Percentiles rank a stretch among this genome's conserved stretches.
Evolutionary conservation across 208 protist species (phyloP).

Genomic region (Crithidia sp.): DNA sequence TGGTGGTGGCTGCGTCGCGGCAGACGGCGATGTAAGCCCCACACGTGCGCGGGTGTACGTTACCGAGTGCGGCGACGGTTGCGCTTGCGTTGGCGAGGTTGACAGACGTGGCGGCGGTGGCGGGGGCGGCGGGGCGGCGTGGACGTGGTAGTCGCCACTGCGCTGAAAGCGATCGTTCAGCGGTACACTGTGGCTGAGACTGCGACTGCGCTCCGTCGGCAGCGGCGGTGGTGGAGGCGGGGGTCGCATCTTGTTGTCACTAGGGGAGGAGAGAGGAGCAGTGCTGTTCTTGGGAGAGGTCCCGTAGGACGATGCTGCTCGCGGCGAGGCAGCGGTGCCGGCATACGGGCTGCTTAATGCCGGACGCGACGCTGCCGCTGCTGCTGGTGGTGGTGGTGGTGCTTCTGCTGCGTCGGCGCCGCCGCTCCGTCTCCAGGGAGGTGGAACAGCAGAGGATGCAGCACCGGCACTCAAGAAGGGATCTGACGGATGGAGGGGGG

Average conservation of each 20-base stretch:
- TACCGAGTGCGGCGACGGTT: constrained; percentile 1
- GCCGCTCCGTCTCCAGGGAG: background rate
- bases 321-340: background rate
- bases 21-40: constrained; percentile 2
- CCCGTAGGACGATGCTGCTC: too few relatives aligned
- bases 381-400: too few relatives aligned
- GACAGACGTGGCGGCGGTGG: constrained; percentile 21
- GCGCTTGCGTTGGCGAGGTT: background rate
- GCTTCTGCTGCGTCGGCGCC: too few relatives aligned
- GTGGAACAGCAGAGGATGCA: background rate
- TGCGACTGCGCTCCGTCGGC: constrained; percentile 19
- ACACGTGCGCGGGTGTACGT: constrained; percentile 9
- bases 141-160: constrained; percentile 1
- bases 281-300: too few relatives aligned
- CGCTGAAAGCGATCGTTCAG: constrained; percentile 5
- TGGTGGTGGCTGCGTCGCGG: background rate
- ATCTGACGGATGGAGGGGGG: too few relatives aligned
- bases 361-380: background rate
- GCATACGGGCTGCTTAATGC: background rate
- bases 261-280: background rate
- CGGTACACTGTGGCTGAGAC: constrained; percentile 18
- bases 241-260: too few relatives aligned
- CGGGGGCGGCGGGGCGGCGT: constrained; percentile 18
- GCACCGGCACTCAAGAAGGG: too few relatives aligned
- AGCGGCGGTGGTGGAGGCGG: constrained; percentile 15